phyloP scores from a whole-genome alignment of 768 basidiomycete species.

The Lyophyllum atratum region DNA sequence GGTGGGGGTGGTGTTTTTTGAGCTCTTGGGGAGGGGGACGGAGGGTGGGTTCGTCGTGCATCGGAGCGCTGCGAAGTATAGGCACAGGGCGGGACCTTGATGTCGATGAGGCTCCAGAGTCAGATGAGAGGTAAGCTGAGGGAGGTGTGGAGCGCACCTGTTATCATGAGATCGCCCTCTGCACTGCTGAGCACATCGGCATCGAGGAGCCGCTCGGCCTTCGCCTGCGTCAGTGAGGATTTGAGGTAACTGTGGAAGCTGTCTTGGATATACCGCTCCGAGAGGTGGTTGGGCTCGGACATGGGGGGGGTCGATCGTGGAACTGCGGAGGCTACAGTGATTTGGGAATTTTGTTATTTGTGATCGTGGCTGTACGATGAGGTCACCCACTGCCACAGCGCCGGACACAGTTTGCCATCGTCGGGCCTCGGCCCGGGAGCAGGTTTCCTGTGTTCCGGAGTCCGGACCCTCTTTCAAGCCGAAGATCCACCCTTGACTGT shows the following conservation, averaged over 20 bases:
- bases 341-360: neutral
- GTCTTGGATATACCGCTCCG: conserved; percentile 71
- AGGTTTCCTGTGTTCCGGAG: no score
- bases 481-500: no score
- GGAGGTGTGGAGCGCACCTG: conserved; percentile 48
- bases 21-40: conserved; percentile 69
- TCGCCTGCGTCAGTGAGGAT: conserved; percentile 77
- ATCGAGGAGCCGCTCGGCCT: conserved; percentile 72
- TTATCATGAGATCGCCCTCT: conserved; percentile 84
- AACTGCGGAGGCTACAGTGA: neutral
- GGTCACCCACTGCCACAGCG: neutral
- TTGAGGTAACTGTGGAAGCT: conserved; percentile 84
- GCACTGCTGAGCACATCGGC: conserved; percentile 74
- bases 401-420: no score
- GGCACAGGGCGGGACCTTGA: conserved; percentile 81
- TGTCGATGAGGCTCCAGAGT: neutral
- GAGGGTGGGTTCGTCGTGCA: conserved; percentile 77
- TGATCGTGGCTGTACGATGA: neutral
- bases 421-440: no score
- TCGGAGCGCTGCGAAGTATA: conserved; percentile 83
- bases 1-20: conserved; percentile 48
- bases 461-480: no score
- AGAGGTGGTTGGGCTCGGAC: conserved; percentile 30
- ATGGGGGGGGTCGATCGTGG: neutral
- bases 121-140: neutral